Base-by-base conservation (phyloP, 306 rosid species). In the Rosa rugosa region DNA sequence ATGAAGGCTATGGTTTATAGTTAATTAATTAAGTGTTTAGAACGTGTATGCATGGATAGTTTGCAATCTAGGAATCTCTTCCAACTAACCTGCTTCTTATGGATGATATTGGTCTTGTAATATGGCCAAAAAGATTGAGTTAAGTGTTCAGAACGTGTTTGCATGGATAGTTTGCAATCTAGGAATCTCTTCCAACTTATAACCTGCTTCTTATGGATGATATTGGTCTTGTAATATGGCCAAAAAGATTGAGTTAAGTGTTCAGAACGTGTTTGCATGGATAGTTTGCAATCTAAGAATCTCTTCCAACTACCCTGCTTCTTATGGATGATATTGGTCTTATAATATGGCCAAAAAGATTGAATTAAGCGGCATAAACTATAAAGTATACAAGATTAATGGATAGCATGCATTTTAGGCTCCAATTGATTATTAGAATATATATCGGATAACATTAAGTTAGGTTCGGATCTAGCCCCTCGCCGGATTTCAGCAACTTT, bases 221-320 rank as follows among this genome's bases (percentile, higher is more conserved):
- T 60, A 23, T 25, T 60, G 66, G 38, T 25, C 17, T 60, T 60
- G 66, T 60, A 60, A 51, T 51, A 17, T 51, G 56, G 56, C 56
- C 56, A 51, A 51, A 51, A 51, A 31, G 36, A 31, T 31, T 31
- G 36, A 31, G 2, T 59, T 0, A 12, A 18, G 22, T 23, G 6
- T 3, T 4, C 23, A 13, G 42, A 63, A 31, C 69, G 69, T 63
- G 69, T 13, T 31, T 31, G 69, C 22, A 63, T 63, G 69, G 69
- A 27, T 63, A 18, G 25, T 38, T 41, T 75, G 44, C 41, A 75
- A 31, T 27, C 57, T 27, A 59, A 59, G 68, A 40, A 18, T 34
- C 76, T 34, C 31, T n/a, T 51, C 45, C 64, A 72, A 31, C 63
- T 18, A 47, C 76, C 76, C 11, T 31, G 64, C 22, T 51, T 51